Evolutionary conservation across 2,329 filamentous ascomycete genomes (phyloP).

Genomic region (Calonectria crousiana): DNA sequence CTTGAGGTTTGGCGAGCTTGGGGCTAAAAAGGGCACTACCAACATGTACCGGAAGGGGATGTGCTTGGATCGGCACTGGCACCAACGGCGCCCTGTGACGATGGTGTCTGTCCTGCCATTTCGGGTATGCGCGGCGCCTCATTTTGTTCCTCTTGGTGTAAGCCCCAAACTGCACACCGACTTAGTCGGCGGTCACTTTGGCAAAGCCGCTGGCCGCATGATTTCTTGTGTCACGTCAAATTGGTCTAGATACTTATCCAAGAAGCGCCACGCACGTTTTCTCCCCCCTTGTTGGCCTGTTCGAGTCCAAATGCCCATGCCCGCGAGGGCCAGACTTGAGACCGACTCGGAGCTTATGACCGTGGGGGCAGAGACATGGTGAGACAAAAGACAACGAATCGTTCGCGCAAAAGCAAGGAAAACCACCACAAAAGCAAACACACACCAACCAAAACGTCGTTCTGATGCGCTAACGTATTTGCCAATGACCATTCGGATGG

Average conservation of each 20-base stretch:
- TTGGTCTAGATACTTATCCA: neutral
- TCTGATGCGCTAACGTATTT: neutral
- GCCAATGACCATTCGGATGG: neutral
- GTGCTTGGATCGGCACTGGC: constrained; percentile 15
- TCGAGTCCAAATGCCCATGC: neutral
- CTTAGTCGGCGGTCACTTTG: constrained; percentile 1
- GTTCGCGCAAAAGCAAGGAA: neutral
- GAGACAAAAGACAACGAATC: neutral
- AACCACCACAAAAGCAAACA: neutral
- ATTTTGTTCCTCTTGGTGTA: constrained; percentile 3
- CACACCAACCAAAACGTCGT: neutral
- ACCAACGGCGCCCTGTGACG: constrained; percentile 13
- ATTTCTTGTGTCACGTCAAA: constrained; percentile 5
- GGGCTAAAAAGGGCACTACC: constrained; percentile 1
- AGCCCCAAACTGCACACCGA: neutral
- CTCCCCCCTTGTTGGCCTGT: neutral
- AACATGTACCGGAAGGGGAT: neutral
- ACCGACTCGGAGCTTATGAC: neutral
- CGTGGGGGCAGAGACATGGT: neutral
- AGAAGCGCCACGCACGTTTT: neutral
- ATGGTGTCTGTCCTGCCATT: constrained; percentile 27
- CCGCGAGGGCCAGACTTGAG: neutral
- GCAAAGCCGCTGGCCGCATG: neutral
- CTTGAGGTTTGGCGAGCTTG: neutral
- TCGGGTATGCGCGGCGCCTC: constrained; percentile 25